These are phyloP conservation scores for Calonectria hongkongensis DNA, from an alignment of 2,329 filamentous ascomycete species.

Conservation along the genomic window DNA sequence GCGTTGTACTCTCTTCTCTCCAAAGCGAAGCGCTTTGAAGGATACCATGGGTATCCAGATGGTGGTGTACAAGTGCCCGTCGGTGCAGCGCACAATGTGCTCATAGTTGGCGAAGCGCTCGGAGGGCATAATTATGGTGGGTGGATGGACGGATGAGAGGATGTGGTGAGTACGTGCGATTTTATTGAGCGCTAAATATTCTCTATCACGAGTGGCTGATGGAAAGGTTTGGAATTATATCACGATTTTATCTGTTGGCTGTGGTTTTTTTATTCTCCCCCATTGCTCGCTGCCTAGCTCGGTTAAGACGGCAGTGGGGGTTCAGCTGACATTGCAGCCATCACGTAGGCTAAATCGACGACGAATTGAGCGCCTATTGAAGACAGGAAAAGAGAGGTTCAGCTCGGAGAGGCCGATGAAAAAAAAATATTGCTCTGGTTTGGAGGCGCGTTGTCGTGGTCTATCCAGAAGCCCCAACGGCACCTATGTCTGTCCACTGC, in stretches of 20 bases:
- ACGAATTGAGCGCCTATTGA: neutral
- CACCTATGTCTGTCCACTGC: neutral
- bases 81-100: conserved; percentile 16
- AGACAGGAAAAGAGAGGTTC: too few relatives aligned
- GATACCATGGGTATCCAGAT: conserved; percentile 10
- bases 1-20: neutral
- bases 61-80: conserved; percentile 10
- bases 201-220: neutral
- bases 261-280: neutral
- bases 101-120: conserved; percentile 15
- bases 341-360: neutral
- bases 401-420: neutral
- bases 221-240: neutral
- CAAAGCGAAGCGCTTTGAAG: conserved; percentile 16
- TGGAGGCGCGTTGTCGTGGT: neutral
- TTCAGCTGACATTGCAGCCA: conserved; percentile 3
- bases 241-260: neutral
- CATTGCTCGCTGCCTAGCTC: neutral
- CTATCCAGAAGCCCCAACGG: neutral
- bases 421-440: neutral
- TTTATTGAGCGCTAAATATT: neutral
- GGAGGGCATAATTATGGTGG: neutral
- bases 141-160: neutral
- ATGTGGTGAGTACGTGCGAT: neutral
- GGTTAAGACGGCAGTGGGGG: neutral